A percentile compares a stretch with the other conserved stretches of the same genome.
phyloP scores from a whole-genome alignment of 2,329 filamentous ascomycete genomes.

The Penicillium nordicum region DNA sequence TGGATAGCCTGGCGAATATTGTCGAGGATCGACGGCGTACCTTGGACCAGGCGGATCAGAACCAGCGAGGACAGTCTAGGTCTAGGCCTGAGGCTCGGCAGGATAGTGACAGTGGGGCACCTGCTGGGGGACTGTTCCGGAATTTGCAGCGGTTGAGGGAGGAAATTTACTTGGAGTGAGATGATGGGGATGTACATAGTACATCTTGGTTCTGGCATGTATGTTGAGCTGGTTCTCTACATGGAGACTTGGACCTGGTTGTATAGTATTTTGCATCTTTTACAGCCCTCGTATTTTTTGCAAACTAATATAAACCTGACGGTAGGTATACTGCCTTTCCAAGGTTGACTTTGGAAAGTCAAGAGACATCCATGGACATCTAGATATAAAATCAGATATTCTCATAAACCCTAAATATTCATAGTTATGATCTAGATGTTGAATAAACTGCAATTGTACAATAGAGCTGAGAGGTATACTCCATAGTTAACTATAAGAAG shows the following conservation, averaged over 20 bases:
- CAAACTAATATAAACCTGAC: background rate
- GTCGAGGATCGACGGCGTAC: conserved; percentile 68
- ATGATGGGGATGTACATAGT: background rate
- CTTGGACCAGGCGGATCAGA: conserved; percentile 38
- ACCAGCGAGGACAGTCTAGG: conserved; percentile 16
- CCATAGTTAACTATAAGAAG: no score
- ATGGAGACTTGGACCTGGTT: background rate
- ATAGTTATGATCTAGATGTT: background rate
- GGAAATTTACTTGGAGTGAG: conserved; percentile 52
- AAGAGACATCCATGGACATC: background rate
- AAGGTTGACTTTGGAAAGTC: background rate
- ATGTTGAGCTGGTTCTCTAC: conserved; percentile 6
- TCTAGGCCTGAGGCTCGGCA: conserved; percentile 27
- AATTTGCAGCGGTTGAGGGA: conserved; percentile 53
- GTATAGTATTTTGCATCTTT: background rate
- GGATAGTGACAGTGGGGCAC: conserved; percentile 37
- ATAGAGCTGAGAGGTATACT: background rate
- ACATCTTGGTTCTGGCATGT: background rate
- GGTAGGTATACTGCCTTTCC: no score
- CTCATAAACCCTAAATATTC: background rate
- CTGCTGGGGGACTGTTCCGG: conserved; percentile 51
- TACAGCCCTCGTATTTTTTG: background rate
- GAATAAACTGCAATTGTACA: background rate
- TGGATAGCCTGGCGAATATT: conserved; percentile 75
- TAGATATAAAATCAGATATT: background rate